Base-by-base conservation (phyloP, 768 basidiomycete genomes). In the Kwoniella europaea region DNA sequence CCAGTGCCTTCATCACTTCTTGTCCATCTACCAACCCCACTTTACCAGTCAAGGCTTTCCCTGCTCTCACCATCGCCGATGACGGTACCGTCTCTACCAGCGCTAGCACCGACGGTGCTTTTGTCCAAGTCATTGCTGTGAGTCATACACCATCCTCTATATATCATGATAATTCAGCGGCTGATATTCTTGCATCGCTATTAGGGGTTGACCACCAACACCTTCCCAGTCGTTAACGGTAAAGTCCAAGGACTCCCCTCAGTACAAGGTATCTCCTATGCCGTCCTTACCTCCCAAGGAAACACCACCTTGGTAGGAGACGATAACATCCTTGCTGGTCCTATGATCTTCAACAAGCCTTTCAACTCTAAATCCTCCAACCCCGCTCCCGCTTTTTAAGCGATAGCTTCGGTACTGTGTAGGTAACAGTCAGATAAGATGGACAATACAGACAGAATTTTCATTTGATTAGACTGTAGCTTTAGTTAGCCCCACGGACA, bases 11-110 rank as follows among this genome's bases (percentile, higher is more conserved):
- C 82, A 87, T 89, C 83, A 83, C 82, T 24, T 84, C 84, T 0
- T 90, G 89, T 82, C 89, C 90, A 0, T 57, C 82, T 0, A 73
- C 84, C 71, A 90, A 90, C 83, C 87, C 88, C 0, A 74, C 85
- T 13, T 82, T 86, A 2, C 86, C 88, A n/a, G 86, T 87, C 71
- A 86, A 84, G 63, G 84, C 88, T 13, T 89, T 89, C 86, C 87
- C 89, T 1, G 71, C 83, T 15, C 85, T 90, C 29, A 69, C 79
- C 64, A 75, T 82, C 67, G 74, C 42, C 22, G 68, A 69, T 43
- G 75, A 82, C 50, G 71, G 69, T 42, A 77, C 74, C 61, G 69
- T 76, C 68, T 76, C 68, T 63, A 79, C 83, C 68, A 85, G 80
- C 46, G 71, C 74, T 41, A 64, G 27, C 22, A 75, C 85, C 60